Conservation (phyloP, 192 early-diverging fungal species). For the Fimicolochytrium jonesii region DNA sequence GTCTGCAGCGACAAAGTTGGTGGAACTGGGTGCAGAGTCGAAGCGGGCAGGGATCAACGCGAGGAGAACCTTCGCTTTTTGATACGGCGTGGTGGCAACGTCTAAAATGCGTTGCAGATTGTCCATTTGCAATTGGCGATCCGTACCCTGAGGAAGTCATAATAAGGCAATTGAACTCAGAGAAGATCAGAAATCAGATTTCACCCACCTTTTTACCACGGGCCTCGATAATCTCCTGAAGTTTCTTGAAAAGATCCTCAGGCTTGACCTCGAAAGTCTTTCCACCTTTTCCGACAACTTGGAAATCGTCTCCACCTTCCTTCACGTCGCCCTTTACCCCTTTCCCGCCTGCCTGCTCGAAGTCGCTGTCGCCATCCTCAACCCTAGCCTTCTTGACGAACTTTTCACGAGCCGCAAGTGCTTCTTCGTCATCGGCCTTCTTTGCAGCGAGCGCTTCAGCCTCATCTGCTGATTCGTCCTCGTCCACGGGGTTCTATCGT, state of each 20-base stretch:
- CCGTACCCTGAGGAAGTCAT: slow-evolving; percentile 80
- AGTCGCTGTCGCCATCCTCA: slow-evolving; percentile 10
- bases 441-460: slow-evolving; percentile 26
- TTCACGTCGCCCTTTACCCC: slow-evolving; percentile 24
- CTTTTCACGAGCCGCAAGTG: slow-evolving; percentile 63
- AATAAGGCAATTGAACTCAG: background rate
- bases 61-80: slow-evolving; percentile 79
- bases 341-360: slow-evolving; percentile 15
- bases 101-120: slow-evolving; percentile 62
- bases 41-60: slow-evolving; percentile 85
- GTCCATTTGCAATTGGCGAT: slow-evolving; percentile 72
- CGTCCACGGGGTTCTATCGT: slow-evolving; percentile 50
- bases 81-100: slow-evolving; percentile 65
- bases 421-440: slow-evolving; percentile 36
- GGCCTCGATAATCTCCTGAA: slow-evolving; percentile 71
- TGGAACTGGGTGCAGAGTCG: slow-evolving; percentile 64
- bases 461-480: slow-evolving; percentile 47
- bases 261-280: slow-evolving; percentile 57
- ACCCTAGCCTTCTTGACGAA: slow-evolving; percentile 2
- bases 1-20: slow-evolving; percentile 70
- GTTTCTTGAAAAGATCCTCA: slow-evolving; percentile 78
- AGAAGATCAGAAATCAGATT: background rate
- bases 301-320: slow-evolving; percentile 46
- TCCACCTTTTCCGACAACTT: slow-evolving; percentile 45
- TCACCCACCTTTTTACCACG: slow-evolving; percentile 87